Percentiles rank a stretch among this genome's conserved stretches.
These are phyloP conservation scores for Eucalyptus sideroxylon DNA, from an alignment of 345 rosid species.

Conservation along the genomic window DNA sequence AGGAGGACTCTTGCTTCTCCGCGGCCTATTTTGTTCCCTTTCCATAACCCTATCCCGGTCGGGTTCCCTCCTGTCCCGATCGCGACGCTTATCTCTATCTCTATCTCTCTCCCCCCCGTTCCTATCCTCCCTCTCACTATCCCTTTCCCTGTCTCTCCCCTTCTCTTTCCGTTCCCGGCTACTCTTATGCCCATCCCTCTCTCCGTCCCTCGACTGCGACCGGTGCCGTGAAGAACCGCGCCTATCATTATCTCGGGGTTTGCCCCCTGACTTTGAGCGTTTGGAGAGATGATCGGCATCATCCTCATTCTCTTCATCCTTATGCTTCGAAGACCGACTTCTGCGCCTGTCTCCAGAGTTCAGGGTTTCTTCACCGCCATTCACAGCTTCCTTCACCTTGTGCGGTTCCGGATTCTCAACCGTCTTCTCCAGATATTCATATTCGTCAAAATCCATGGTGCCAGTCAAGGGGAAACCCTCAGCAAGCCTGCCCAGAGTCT, in stretches of 20 bases:
- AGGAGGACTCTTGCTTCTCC: conserved; percentile 44
- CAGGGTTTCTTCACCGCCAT: conserved; percentile 25
- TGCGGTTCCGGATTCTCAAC: conserved; percentile 65
- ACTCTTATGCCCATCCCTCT: conserved; percentile 48
- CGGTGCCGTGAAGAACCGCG: conserved; percentile 23
- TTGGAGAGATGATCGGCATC: conserved; percentile 36
- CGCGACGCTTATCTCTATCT: conserved; percentile 24
- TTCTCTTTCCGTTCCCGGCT: conserved; percentile 44
- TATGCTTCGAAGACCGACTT: conserved; percentile 46
- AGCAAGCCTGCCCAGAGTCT: not conserved
- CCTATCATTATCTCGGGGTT: conserved; percentile 32
- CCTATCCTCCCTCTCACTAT: conserved; percentile 36
- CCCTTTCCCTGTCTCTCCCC: conserved; percentile 45
- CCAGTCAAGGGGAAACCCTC: not conserved
- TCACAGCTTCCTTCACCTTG: conserved; percentile 35
- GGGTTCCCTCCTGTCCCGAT: conserved; percentile 13
- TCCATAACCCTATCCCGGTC: conserved; percentile 22
- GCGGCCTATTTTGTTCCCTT: conserved; percentile 30
- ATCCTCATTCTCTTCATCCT: conserved; percentile 35
- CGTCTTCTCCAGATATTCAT: conserved; percentile 79
- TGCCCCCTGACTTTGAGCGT: conserved; percentile 40
- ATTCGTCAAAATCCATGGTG: conserved; percentile 87
- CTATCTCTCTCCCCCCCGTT: conserved; percentile 15
- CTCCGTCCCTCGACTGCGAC: conserved; percentile 72
- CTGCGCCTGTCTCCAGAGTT: conserved; percentile 15